A percentile compares a stretch with the other conserved stretches of the same genome.
phyloP scores from a whole-genome alignment of 2,329 filamentous ascomycete species.

The Ascosphaera aggregata region DNA sequence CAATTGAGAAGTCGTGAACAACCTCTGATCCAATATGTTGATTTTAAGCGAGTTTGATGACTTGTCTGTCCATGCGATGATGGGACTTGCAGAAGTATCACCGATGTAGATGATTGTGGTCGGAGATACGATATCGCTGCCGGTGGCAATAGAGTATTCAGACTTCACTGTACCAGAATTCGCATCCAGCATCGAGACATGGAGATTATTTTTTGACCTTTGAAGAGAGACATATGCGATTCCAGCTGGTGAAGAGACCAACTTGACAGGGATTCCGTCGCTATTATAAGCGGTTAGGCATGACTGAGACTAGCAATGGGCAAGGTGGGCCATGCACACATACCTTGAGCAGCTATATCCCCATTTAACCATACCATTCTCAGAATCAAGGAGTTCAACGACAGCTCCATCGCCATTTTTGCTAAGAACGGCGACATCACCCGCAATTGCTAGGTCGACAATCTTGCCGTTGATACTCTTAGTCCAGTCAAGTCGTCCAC shows the following conservation, averaged over 20 bases:
- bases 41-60: slow-evolving; percentile 20
- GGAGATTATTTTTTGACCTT: slow-evolving; percentile 34
- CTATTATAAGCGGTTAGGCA: too few species aligned
- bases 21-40: slow-evolving; percentile 21
- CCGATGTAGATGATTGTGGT: slow-evolving; percentile 19
- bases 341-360: slow-evolving; percentile 42
- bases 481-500: slow-evolving; percentile 57
- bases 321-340: too few species aligned
- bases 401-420: slow-evolving; percentile 27
- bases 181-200: slow-evolving; percentile 49
- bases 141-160: slow-evolving; percentile 48
- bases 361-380: slow-evolving; percentile 55
- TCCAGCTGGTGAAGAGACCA: background rate
- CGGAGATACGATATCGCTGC: slow-evolving; percentile 37
- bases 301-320: too few species aligned
- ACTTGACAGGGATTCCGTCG: background rate
- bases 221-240: background rate
- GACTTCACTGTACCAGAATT: slow-evolving; percentile 47
- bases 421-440: slow-evolving; percentile 47
- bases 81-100: slow-evolving; percentile 17
- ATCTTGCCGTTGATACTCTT: slow-evolving; percentile 27
- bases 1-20: slow-evolving; percentile 15
- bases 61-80: slow-evolving; percentile 23
- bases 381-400: slow-evolving; percentile 49
- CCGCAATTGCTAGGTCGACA: slow-evolving; percentile 37